Conservation (phyloP, 2,329 filamentous ascomycete genomes). For the Hirsutella rhossiliensis region DNA sequence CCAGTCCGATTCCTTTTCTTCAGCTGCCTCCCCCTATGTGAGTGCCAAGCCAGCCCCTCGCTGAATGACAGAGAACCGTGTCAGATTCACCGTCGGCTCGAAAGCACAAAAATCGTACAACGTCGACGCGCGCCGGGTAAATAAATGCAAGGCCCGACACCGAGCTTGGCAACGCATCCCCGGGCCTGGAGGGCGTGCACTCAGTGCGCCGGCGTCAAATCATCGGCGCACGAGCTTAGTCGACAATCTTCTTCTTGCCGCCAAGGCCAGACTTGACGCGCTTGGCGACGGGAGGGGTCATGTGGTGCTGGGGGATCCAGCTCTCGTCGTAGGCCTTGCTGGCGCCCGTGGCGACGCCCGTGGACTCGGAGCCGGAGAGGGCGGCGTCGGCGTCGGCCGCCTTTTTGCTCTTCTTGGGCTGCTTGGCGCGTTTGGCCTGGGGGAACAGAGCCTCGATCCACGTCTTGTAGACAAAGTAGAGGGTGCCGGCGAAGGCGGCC, state of each 20-base stretch:
- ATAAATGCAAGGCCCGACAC: too few relatives aligned
- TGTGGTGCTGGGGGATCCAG: constrained; percentile 86
- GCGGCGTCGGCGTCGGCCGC: constrained; percentile 46
- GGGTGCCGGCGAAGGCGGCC: constrained; percentile 62
- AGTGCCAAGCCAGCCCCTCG: too few relatives aligned
- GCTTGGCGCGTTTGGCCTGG: constrained; percentile 61
- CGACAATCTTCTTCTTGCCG: constrained; percentile 26
- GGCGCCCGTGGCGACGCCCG: constrained; percentile 54
- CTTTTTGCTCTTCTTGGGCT: constrained; percentile 54
- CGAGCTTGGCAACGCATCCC: too few relatives aligned
- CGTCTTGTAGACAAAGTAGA: constrained; percentile 96
- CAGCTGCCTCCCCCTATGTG: too few relatives aligned
- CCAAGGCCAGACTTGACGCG: constrained; percentile 49
- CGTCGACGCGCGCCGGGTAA: too few relatives aligned
- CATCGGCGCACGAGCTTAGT: constrained; percentile 9
- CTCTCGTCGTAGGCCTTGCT: constrained; percentile 74
- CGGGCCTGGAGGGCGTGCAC: too few relatives aligned
- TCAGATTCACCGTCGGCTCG: too few relatives aligned
- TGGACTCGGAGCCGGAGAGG: constrained; percentile 58
- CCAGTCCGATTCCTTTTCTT: too few relatives aligned
- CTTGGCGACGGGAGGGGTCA: constrained; percentile 69
- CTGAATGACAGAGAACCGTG: too few relatives aligned
- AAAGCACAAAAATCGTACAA: too few relatives aligned
- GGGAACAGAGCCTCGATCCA: constrained; percentile 96
- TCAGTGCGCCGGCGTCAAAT: too few relatives aligned